A percentile compares a stretch with the other conserved stretches of the same genome.
These are phyloP conservation scores for Ceratocystis alfenasii DNA, from an alignment of 2,329 filamentous ascomycete species.

Conservation along the genomic window DNA sequence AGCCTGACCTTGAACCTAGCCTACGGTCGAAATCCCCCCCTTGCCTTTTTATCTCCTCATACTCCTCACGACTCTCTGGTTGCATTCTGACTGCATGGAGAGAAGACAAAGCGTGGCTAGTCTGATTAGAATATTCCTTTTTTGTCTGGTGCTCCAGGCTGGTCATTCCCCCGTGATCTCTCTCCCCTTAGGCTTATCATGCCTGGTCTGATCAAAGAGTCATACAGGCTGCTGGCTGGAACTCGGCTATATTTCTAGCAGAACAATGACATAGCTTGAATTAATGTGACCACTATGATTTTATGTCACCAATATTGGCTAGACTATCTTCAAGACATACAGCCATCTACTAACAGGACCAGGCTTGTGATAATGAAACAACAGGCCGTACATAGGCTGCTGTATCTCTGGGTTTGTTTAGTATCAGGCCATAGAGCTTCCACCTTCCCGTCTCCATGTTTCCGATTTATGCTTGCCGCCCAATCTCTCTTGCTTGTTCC, in stretches of 20 bases:
- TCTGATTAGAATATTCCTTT: neutral
- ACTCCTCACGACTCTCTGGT: neutral
- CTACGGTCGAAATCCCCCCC: neutral
- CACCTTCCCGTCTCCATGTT: neutral
- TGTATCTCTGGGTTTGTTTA: neutral
- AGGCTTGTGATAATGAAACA: neutral
- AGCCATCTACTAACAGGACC: neutral
- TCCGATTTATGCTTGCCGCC: neutral
- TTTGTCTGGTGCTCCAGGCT: neutral
- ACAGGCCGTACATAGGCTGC: neutral
- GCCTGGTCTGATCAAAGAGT: neutral
- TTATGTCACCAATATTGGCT: neutral
- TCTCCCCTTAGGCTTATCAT: too few species aligned
- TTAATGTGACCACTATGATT: neutral
- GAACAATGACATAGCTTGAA: neutral
- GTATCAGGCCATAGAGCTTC: neutral
- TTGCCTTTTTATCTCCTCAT: neutral
- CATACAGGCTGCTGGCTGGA: neutral
- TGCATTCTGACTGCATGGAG: conserved; percentile 1
- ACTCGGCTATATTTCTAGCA: neutral
- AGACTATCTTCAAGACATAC: neutral
- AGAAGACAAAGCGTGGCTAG: conserved; percentile 5
- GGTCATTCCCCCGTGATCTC: neutral
- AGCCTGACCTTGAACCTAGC: neutral
- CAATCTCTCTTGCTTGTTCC: neutral